Evolutionary conservation across 140 eudicot species (phyloP), one percentile per base, ranked within the genome.

Genomic region (Stevia rebaudiana): DNA sequence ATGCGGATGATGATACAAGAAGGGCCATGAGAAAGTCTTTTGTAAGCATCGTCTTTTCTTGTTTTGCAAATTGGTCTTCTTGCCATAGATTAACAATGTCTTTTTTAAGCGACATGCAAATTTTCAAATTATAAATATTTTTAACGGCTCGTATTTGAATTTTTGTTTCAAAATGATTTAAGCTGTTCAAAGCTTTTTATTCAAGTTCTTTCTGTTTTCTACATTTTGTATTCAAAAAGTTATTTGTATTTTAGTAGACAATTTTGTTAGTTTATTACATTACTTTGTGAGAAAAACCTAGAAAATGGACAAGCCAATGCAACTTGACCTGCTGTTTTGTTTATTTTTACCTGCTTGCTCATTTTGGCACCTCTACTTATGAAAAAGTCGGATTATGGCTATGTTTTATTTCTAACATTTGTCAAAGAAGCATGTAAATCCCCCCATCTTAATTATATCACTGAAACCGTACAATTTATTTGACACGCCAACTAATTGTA

Each of bases 21-120:
- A 79, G 94, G 72, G 97, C 97, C 48, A 94, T 94, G 99, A 75
- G 86, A 70, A 94, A 94, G 83, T 94, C 99, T 28, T 94, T 85
- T 76, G 99, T 94, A 88, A 88, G 95, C 47, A 66, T 13, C 11
- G 19, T 56, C 6, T 15, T 36, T 49, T 30, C 21, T 60, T 47
- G 8, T 13, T 13, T 47, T 15, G 17, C 1, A 11, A 41, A 40
- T 2, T 21, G 22, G 4, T 28, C 25, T 13, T 48, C 63, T 46
- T 16, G 42, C 23, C 23, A 31, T 15, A n/a, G n/a, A n/a, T n/a
- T n/a, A n/a, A n/a, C n/a, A n/a, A n/a, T n/a, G n/a, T n/a, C n/a
- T n/a, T n/a, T n/a, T n/a, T n/a, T n/a, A n/a, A n/a, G n/a, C n/a
- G n/a, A n/a, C n/a, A n/a, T n/a, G n/a, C n/a, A n/a, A n/a, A n/a